Evolutionary conservation across 306 rosid genomes (phyloP).

Genomic region (Parietaria judaica): DNA sequence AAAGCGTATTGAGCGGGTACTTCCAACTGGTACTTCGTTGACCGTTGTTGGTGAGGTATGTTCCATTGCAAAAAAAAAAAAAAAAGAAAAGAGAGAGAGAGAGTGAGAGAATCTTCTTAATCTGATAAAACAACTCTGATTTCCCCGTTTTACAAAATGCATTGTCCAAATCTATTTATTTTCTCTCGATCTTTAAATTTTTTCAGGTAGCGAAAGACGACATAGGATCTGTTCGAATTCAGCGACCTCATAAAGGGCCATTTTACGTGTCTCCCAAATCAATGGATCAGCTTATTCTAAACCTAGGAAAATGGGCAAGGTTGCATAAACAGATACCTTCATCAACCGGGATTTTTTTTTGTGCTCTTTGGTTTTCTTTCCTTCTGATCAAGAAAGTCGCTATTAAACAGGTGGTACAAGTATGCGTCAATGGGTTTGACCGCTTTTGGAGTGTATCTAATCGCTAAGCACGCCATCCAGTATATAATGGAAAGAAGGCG

Average conservation of each 20-base stretch:
- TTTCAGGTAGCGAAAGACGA: slow-evolving; percentile 91
- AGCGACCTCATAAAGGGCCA: slow-evolving; percentile 91
- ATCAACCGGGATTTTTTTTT: not conserved
- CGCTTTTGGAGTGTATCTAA: slow-evolving; percentile 66
- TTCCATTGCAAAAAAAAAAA: not conserved
- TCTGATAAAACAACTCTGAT: not conserved
- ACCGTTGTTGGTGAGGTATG: slow-evolving; percentile 98
- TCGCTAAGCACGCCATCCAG: slow-evolving; percentile 67
- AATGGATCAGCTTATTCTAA: slow-evolving; percentile 80
- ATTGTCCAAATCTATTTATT: not conserved
- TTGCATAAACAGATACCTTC: slow-evolving; percentile 19
- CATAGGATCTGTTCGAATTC: slow-evolving; percentile 71
- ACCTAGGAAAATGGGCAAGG: slow-evolving; percentile 99
- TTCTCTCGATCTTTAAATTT: slow-evolving; percentile 14
- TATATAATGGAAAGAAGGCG: slow-evolving; percentile 65
- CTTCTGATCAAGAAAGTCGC: too few relatives aligned
- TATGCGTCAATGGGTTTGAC: slow-evolving; percentile 81
- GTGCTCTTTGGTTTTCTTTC: not conserved
- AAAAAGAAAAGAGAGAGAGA: not conserved
- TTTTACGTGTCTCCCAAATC: slow-evolving; percentile 87
- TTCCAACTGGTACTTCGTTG: slow-evolving; percentile 91
- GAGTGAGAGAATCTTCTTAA: not conserved
- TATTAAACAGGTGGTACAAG: slow-evolving; percentile 72
- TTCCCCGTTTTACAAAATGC: not conserved
- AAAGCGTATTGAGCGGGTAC: slow-evolving; percentile 84